A percentile compares a stretch with the other conserved stretches of the same genome.
Conservation (phyloP, 2,329 filamentous ascomycete species). For the Podosphaera fusca region DNA sequence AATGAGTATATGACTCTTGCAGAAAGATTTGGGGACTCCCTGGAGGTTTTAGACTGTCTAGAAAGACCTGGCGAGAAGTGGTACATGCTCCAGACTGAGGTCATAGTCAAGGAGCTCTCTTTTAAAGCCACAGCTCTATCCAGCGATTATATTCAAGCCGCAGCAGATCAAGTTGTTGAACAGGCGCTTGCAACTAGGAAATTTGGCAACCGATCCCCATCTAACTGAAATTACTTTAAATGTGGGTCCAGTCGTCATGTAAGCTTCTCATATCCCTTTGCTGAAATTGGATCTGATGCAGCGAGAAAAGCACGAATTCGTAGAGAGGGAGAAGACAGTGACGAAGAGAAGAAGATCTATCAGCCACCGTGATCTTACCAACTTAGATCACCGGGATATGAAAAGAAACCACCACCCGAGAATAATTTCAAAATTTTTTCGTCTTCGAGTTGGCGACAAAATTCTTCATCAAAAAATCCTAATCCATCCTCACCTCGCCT, state of each 20-base stretch:
- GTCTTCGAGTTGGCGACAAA: neutral
- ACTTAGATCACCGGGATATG: neutral
- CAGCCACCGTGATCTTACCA: neutral
- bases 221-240: neutral
- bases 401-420: too few species aligned
- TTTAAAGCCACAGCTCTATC: neutral
- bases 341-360: neutral
- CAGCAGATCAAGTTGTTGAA: too few species aligned
- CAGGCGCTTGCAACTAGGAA: too few species aligned
- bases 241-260: neutral
- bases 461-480: neutral
- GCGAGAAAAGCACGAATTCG: neutral
- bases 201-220: too few species aligned
- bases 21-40: slow-evolving; percentile 63
- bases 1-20: neutral
- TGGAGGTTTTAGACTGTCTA: slow-evolving; percentile 22
- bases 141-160: too few species aligned
- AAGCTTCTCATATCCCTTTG: neutral
- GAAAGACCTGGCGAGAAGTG: neutral
- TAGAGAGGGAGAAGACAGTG: neutral
- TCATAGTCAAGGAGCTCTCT: neutral
- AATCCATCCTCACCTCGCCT: too few species aligned
- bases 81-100: neutral
- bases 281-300: neutral
- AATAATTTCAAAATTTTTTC: neutral